phyloP scores from a whole-genome alignment of 1,284 basidiomycete species.

The Lignosus rhinocerotis region DNA sequence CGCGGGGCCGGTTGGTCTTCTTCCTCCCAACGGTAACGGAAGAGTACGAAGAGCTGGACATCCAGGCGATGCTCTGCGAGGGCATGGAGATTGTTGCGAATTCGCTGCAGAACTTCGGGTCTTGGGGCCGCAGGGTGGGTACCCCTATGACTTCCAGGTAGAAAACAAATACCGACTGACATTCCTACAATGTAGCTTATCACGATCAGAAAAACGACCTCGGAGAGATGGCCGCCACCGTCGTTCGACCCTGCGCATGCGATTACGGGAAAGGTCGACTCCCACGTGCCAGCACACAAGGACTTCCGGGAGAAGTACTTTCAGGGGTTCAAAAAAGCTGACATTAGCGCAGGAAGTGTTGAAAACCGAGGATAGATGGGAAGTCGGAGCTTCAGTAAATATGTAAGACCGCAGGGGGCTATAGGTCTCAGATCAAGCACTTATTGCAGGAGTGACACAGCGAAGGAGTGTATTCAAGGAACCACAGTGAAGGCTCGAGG shows the following conservation, averaged over 20 bases:
- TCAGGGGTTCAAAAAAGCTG: conserved; percentile 63
- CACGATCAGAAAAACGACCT: conserved; percentile 78
- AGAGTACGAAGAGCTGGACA: conserved; percentile 85
- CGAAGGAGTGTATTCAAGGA: too few relatives aligned
- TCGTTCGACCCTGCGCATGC: conserved; percentile 42
- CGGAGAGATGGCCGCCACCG: conserved; percentile 49
- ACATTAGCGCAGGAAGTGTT: background rate
- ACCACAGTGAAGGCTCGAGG: too few relatives aligned
- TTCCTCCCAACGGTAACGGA: conserved; percentile 93
- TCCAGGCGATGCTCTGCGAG: conserved; percentile 71
- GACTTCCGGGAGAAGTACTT: conserved; percentile 84
- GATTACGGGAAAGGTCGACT: conserved; percentile 22
- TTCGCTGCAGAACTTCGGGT: conserved; percentile 92
- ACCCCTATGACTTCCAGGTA: background rate
- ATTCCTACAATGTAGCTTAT: conserved; percentile 63
- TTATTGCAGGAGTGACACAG: too few relatives aligned
- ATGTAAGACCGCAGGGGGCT: too few relatives aligned
- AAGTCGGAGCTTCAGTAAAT: background rate
- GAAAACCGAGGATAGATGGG: background rate
- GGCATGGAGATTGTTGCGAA: conserved; percentile 91
- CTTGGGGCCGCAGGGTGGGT: conserved; percentile 86
- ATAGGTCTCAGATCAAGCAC: too few relatives aligned
- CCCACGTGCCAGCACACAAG: conserved; percentile 69
- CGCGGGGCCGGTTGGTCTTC: conserved; percentile 89
- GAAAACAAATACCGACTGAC: background rate